phyloP scores from a whole-genome alignment of 164 flowering plant genomes.

The Houttuynia cordata region DNA sequence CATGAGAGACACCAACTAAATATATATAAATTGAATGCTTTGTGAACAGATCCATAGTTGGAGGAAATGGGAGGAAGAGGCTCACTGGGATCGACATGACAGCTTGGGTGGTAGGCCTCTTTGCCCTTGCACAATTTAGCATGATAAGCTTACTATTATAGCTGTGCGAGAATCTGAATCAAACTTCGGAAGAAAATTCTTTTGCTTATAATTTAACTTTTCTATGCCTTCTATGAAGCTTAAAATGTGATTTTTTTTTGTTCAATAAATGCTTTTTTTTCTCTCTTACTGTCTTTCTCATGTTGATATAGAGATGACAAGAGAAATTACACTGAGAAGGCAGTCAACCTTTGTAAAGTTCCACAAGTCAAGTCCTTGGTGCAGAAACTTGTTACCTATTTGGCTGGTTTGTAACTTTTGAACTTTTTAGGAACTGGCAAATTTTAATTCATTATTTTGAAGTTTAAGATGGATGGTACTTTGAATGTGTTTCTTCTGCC shows the following conservation, averaged over 20 bases:
- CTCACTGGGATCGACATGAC: conserved; percentile 63
- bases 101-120: conserved; percentile 42
- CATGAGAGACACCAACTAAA: neutral
- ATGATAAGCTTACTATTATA: neutral
- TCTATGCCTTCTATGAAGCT: neutral
- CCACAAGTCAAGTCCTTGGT: conserved; percentile 47
- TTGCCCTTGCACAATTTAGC: neutral
- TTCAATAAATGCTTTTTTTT: neutral
- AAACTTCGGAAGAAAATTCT: no score
- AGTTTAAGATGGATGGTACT: neutral
- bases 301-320: conserved; percentile 42
- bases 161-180: no score
- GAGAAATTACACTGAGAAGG: conserved; percentile 56
- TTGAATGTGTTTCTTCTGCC: neutral
- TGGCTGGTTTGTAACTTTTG: conserved; percentile 62
- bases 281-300: neutral
- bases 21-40: neutral
- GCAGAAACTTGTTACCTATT: conserved; percentile 45
- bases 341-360: conserved; percentile 73
- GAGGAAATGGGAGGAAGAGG: conserved; percentile 94
- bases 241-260: neutral
- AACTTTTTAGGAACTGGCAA: neutral
- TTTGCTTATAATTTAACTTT: neutral
- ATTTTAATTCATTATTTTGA: neutral
- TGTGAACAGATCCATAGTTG: conserved; percentile 71